A percentile compares a stretch with the other conserved stretches of the same genome.
Evolutionary conservation across 176 grass and related monocot genomes (phyloP).

Genomic region (Oryza meyeriana): DNA sequence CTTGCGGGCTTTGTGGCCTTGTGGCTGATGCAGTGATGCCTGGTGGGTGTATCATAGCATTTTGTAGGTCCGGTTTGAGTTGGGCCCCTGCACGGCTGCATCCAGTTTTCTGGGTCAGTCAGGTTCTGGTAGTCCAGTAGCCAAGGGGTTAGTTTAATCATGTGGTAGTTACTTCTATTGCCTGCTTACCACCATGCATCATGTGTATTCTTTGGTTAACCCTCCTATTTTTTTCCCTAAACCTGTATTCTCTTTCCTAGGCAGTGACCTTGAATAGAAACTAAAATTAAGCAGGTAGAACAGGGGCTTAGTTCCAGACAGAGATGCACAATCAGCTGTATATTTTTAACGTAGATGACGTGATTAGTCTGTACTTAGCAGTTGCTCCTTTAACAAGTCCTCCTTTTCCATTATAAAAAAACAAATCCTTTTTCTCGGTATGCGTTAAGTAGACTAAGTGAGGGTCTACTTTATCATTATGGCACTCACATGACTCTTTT

Average conservation of each 20-base stretch:
- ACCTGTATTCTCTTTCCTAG: not conserved
- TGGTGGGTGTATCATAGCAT: conserved; percentile 39
- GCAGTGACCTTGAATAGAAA: conserved; percentile 5
- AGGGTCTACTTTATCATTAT: conserved; percentile 52
- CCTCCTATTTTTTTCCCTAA: not conserved
- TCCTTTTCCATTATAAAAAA: conserved; percentile 33
- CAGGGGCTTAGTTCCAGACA: not conserved
- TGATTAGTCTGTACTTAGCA: conserved; percentile 39
- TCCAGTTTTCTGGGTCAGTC: conserved; percentile 20
- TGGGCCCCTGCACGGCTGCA: not conserved
- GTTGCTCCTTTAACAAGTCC: conserved; percentile 39
- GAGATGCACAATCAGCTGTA: conserved; percentile 3
- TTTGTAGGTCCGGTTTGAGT: conserved; percentile 23
- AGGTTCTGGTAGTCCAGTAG: not conserved
- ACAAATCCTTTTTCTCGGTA: conserved; percentile 32
- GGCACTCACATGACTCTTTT: conserved; percentile 46
- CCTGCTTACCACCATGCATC: not conserved
- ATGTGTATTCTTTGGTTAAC: conserved; percentile 18
- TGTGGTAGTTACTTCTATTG: not conserved
- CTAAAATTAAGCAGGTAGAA: not conserved
- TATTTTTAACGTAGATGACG: conserved; percentile 8
- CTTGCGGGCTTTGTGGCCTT: not conserved
- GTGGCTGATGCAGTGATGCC: not conserved
- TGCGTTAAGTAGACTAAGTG: conserved; percentile 36
- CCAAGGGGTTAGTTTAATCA: not conserved